Evolutionary conservation across 805 yeast species (phyloP), one percentile per base, ranked within the genome.

Genomic region (Yarrowia hollandica): DNA sequence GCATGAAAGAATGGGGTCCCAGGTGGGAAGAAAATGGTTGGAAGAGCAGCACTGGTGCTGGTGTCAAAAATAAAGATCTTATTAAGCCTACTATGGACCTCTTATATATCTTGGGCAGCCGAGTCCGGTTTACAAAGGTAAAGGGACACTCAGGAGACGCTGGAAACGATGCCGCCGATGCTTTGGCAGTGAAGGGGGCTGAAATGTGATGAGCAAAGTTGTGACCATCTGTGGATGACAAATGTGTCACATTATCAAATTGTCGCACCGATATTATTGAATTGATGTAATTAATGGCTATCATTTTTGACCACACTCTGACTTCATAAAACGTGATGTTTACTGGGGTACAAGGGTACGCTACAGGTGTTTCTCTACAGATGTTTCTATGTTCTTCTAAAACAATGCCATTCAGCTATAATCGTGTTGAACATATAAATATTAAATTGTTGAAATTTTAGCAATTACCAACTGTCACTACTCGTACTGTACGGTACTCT

Each of bases 161-260:
- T 3, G 55, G 55, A 22, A 48, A 48, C 18, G 39, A 48, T 12
- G 55, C 55, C 12, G 55, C 55, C 6, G 55, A 48, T 23, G 38
- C 21, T 2, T n/a, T 48, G 21, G 55, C 55, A 1, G 39, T 33
- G 4, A 33, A 23, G 26, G 55, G 55, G 2, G 55, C 55, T 5
- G 25, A 28, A 18, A 42, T 42, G 50, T 28, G 34, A 42, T 12
- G 15, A 39, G 44, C n/a, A 23, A 15, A 7, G 44, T 15, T 22
- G 44, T 39, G n/a, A n/a, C n/a, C n/a, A n/a, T n/a, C n/a, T 15
- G 22, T 8, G 44, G 14, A 22, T 19, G 42, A 16, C 42, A 38
- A 22, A 25, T 16, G 28, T 38, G 42, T n/a, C n/a, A n/a, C n/a
- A n/a, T n/a, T n/a, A n/a, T n/a, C n/a, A n/a, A n/a, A n/a, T n/a